These are phyloP conservation scores for Blastomyces gilchristii DNA, from an alignment of 2,329 filamentous ascomycete species.

Conservation along the genomic window DNA sequence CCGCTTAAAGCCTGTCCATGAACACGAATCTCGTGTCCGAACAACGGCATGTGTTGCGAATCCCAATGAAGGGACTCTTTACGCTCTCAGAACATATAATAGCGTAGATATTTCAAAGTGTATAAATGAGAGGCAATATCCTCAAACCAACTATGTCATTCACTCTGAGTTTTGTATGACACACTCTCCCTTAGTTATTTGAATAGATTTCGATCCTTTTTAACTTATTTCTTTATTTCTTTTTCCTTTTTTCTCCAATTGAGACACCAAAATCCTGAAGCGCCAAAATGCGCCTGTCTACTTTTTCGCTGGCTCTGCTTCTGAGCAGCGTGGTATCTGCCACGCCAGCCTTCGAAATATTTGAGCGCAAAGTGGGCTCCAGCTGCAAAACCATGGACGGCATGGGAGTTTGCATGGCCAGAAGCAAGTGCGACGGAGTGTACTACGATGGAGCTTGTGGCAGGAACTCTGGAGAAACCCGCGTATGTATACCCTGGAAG, in stretches of 20 bases:
- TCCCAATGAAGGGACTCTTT: background rate
- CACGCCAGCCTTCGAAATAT: constrained; percentile 6
- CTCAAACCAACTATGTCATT: background rate
- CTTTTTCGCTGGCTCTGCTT: background rate
- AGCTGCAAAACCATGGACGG: constrained; percentile 7
- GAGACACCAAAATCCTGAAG: background rate
- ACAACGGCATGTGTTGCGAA: background rate
- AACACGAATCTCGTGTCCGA: constrained; percentile 1
- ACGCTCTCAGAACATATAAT: background rate
- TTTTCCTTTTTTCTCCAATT: background rate
- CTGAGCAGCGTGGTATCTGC: background rate
- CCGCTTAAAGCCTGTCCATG: background rate
- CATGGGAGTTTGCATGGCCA: constrained; percentile 6
- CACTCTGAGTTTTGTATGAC: background rate
- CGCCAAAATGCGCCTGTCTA: background rate
- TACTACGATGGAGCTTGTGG: constrained; percentile 8
- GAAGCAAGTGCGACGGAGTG: constrained; percentile 7
- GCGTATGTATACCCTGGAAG: constrained; percentile 3
- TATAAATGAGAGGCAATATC: background rate
- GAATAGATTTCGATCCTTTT: background rate
- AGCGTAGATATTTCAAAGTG: background rate
- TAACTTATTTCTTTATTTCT: background rate
- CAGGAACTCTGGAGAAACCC: constrained; percentile 3
- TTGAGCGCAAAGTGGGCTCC: constrained; percentile 4
- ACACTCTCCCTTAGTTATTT: background rate